Conservation (phyloP, 2,329 filamentous ascomycete genomes). For the Falciphora oryzae region DNA sequence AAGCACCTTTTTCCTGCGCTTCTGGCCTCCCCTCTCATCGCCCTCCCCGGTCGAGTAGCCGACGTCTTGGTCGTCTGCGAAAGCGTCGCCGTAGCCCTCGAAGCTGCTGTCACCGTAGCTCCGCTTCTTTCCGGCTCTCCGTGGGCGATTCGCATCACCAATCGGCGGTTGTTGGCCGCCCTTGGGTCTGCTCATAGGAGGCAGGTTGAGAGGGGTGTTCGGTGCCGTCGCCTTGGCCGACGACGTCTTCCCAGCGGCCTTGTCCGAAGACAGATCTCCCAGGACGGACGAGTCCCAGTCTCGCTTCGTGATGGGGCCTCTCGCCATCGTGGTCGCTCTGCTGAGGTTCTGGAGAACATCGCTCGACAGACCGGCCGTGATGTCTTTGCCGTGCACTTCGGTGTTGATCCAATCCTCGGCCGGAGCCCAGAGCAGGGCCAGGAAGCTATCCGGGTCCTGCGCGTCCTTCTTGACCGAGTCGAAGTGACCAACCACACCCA, state of each 20-base stretch:
- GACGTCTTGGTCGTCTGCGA: conserved; percentile 55
- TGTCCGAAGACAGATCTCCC: conserved; percentile 45
- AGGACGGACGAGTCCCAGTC: conserved; percentile 54
- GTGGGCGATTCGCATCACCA: conserved; percentile 50
- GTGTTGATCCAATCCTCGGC: conserved; percentile 53
- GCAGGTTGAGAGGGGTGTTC: conserved; percentile 41
- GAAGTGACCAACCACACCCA: conserved; percentile 57
- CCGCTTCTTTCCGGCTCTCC: conserved; percentile 65
- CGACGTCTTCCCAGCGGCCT: conserved; percentile 31
- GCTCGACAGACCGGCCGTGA: conserved; percentile 46
- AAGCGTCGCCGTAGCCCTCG: conserved; percentile 69
- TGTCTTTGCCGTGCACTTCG: conserved; percentile 48
- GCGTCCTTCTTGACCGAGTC: conserved; percentile 52
- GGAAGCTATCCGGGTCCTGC: conserved; percentile 45
- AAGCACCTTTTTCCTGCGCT: conserved; percentile 61
- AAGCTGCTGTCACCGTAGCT: conserved; percentile 70
- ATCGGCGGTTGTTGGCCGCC: conserved; percentile 29
- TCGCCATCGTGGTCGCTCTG: conserved; percentile 51
- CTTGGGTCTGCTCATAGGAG: conserved; percentile 31
- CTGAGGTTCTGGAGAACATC: conserved; percentile 37
- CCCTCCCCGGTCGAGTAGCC: conserved; percentile 70
- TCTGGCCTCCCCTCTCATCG: conserved; percentile 53
- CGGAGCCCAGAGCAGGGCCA: conserved; percentile 43
- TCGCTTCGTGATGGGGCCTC: conserved; percentile 47
- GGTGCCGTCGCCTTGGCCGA: conserved; percentile 45